These are phyloP conservation scores for Pichia pseudocactophila DNA, from an alignment of 805 yeast species.

Conservation along the genomic window DNA sequence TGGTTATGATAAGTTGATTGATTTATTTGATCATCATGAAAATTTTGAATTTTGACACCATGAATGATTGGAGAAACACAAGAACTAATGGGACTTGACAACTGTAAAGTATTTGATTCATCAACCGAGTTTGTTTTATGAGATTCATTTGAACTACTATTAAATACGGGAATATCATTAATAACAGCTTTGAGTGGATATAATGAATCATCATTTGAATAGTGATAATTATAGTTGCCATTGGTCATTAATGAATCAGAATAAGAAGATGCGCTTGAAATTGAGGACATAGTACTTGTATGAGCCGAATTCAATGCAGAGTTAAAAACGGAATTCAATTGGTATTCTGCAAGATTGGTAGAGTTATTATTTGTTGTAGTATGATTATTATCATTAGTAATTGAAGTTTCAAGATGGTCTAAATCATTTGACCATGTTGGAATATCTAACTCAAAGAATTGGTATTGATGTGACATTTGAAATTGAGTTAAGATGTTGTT, in stretches of 20 bases:
- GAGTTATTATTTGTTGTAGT: no score
- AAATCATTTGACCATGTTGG: background rate
- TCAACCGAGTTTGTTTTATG: background rate
- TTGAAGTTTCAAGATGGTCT: background rate
- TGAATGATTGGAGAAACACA: slow-evolving; percentile 7
- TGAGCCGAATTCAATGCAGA: background rate
- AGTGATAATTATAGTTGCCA: no score
- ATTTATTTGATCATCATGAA: background rate
- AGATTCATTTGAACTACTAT: background rate
- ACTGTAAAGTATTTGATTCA: background rate
- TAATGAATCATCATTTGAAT: background rate
- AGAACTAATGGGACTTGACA: slow-evolving; percentile 5
- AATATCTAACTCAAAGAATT: background rate
- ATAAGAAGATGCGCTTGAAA: background rate
- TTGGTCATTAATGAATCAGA: background rate
- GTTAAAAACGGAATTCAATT: no score
- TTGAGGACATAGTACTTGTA: background rate
- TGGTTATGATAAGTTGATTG: background rate
- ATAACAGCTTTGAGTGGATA: background rate
- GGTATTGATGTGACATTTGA: background rate
- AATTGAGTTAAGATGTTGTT: background rate
- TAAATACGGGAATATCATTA: background rate
- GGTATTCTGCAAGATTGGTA: no score
- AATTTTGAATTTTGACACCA: background rate
- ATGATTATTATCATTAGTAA: background rate